Evolutionary conservation across 345 rosid species (phyloP), one percentile per base, ranked within the genome.

Genomic region (Aegle marmelos): DNA sequence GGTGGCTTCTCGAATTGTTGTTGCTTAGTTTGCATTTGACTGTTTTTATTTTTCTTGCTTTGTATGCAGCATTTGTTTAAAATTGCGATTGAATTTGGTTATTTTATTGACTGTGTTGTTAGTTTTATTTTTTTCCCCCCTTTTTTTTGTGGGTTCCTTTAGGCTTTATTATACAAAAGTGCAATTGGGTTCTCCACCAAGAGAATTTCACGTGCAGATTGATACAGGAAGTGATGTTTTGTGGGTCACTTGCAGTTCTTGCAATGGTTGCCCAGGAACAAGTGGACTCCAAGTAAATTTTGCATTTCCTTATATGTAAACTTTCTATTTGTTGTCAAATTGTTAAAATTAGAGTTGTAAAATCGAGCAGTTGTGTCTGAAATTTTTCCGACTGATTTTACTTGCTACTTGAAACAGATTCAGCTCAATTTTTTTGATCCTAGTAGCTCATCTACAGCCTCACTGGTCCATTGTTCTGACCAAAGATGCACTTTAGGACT

Each of bases 151-250:
- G 66, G 64, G 33, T 53, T 77, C 39, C 4, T 79, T 48, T 79
- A 97, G 99, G 87, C 90, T 97, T 75, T 94, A 97, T 82, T 97
- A 86, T 41, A 92, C 99, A 65, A 92, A 82, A 76, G 50, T 97
- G 73, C 91, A 89, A 79, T 62, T 97, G 84, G 99, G 99, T 65
- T 81, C 90, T 82, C 99, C 98, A 66, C 90, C 99, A 50, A 89
- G 80, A 76, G 98, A 94, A 54, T 97, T 89, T 79, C 80, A 91
- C 80, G 99, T 96, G 75, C 99, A 96, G 78, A 85, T 96, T 81
- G 99, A 96, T 75, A 94, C 99, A 2, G 98, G 98, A 66, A 97
- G 99, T 85, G 98, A 97, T 89, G 98, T 94, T 79, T 83, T 97
- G 70, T 96, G 99, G 99, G 91, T 94, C 57, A 88, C 92, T 56